Base-by-base conservation (phyloP, 2,329 filamentous ascomycete species). In the Colletotrichum nymphaeae region DNA sequence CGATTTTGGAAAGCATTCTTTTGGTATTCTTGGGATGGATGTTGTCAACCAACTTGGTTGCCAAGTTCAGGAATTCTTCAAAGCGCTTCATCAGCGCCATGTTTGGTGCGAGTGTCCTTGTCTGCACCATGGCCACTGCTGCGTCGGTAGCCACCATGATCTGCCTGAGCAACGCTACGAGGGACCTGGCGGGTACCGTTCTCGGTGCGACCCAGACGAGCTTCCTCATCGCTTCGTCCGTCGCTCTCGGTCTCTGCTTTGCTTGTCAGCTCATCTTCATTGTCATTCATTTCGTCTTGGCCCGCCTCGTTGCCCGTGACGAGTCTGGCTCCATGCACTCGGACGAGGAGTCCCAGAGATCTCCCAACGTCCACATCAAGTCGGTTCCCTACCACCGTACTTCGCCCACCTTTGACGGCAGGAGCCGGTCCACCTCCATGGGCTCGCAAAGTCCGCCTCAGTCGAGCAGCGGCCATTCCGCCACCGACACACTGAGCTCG, bases 321-420 rank as follows among this genome's bases (percentile, higher is more conserved):
- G 75, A 78, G 57, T 77, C 77, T 4, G 72, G 75, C 19, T 79
- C 79, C 46, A 78, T 81, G 53, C 78, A 80, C 37, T 78, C 79
- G 35, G 79, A 81, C 9, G 81, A 83, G 30, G 80, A 81, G 52
- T 79, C 77, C 37, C 78, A 74, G 49, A 78, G 78, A 11, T 79
- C 80, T 11, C 77, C 79, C 12, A 76, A 79, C 24, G 79, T 79
- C 32, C 81, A 84, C n/a, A 80, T 89, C 76, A 90, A 90, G 79
- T 83, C 88, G 5, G 83, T 90, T 24, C 86, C 85, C 2, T 90
- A 90, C 77, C 84, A 86, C 77, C 80, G 85, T 74, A 87, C 87
- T 0, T 79, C 80, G 35, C 81, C 83, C 6, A 74, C 58, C 1
- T 72, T 72, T 63, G 59, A 72, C 14, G 46, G 57, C 52, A 46